Percentiles rank a stretch among this genome's conserved stretches.
These are phyloP conservation scores for Antrodiella citrinella DNA, from an alignment of 768 basidiomycete species.

Conservation along the genomic window DNA sequence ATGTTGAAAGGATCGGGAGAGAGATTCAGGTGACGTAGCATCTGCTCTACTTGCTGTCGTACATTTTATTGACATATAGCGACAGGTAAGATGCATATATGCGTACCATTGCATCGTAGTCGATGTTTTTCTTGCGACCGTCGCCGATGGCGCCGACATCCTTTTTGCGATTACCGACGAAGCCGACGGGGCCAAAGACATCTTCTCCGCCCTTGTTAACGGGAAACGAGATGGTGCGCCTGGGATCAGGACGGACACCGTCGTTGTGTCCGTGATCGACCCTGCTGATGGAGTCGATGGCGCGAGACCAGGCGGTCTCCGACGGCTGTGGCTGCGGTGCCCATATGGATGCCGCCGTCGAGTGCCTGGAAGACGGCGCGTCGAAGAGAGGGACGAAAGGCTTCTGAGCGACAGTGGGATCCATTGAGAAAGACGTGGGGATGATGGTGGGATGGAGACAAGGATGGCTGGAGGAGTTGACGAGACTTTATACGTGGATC, in stretches of 20 bases:
- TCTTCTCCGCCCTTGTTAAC: slow-evolving; percentile 43
- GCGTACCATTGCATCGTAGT: slow-evolving; percentile 47
- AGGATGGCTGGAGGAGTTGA: not conserved
- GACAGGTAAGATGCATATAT: slow-evolving; percentile 10
- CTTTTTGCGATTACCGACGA: slow-evolving; percentile 32
- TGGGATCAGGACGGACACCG: slow-evolving; percentile 15
- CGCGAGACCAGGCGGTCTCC: slow-evolving; percentile 59
- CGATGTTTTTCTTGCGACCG: slow-evolving; percentile 57
- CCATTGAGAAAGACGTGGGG: not conserved
- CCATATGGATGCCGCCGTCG: slow-evolving; percentile 56
- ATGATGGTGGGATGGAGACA: not conserved
- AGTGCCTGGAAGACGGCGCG: slow-evolving; percentile 11
- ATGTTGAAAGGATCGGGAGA: slow-evolving; percentile 51
- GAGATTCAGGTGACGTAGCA: slow-evolving; percentile 71
- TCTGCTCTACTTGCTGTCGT: slow-evolving; percentile 68
- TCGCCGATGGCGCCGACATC: slow-evolving; percentile 73
- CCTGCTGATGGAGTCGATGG: slow-evolving; percentile 54
- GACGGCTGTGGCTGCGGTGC: slow-evolving; percentile 71
- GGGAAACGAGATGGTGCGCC: slow-evolving; percentile 20
- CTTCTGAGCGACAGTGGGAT: slow-evolving; percentile 1
- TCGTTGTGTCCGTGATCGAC: slow-evolving; percentile 25
- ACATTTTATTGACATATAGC: slow-evolving; percentile 15
- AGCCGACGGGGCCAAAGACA: slow-evolving; percentile 52
- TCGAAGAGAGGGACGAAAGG: slow-evolving; percentile 22
- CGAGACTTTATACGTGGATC: not conserved